These are phyloP conservation scores for Marchantia paleacea DNA, from an alignment of 225 moss, liverwort and hornwort species.

Conservation along the genomic window DNA sequence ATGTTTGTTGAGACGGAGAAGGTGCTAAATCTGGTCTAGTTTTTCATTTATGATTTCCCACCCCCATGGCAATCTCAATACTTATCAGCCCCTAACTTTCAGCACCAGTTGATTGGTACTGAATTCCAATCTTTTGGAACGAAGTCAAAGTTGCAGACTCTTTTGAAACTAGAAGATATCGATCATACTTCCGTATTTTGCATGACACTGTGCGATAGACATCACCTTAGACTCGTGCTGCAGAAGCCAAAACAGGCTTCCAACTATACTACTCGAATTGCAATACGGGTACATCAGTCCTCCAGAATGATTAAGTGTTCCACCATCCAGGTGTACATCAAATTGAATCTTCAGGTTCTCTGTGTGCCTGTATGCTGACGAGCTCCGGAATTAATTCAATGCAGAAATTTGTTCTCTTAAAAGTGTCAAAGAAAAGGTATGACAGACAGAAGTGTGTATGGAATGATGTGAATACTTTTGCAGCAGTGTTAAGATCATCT, in stretches of 20 bases:
- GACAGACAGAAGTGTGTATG: background rate
- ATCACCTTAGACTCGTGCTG: conserved; percentile 38
- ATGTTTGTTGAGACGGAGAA: background rate
- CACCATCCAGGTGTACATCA: conserved; percentile 15
- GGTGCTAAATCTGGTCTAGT: background rate
- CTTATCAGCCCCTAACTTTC: background rate
- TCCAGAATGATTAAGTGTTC: background rate
- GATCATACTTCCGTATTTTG: background rate
- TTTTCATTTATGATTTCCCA: background rate
- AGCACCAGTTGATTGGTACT: background rate
- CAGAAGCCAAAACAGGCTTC: conserved; percentile 37
- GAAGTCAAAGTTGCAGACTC: background rate
- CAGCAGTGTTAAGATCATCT: conserved; percentile 19
- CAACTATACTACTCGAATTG: conserved; percentile 24
- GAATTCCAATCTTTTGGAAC: background rate
- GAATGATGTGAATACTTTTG: conserved; percentile 19
- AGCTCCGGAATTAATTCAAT: background rate
- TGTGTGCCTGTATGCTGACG: conserved; percentile 32
- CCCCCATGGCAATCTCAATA: background rate
- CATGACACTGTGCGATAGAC: background rate
- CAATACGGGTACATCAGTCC: conserved; percentile 22
- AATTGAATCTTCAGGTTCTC: conserved; percentile 23
- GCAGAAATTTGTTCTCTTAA: background rate
- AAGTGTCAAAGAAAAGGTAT: background rate
- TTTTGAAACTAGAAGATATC: too few species aligned